Conservation (phyloP, 2,329 filamentous ascomycete genomes). For the Arthrobotrys sinensis region DNA sequence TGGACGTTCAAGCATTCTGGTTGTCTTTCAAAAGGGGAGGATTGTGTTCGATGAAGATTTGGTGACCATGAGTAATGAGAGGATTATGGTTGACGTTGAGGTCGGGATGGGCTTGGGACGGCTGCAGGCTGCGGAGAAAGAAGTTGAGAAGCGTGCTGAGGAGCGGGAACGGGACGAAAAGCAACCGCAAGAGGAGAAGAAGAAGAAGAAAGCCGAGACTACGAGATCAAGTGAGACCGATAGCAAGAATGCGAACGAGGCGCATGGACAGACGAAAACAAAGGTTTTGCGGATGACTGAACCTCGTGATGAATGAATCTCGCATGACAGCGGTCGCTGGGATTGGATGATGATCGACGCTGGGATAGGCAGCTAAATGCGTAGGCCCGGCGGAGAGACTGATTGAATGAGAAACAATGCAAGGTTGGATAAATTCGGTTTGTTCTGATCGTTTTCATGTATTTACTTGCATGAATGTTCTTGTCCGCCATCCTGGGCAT, state of each 20-base stretch:
- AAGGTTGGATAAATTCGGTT: no score
- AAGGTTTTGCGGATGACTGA: background rate
- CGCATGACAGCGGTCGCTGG: background rate
- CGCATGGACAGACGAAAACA: background rate
- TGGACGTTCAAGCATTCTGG: conserved; percentile 68
- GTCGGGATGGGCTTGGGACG: conserved; percentile 67
- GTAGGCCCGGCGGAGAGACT: no score
- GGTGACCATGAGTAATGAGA: conserved; percentile 65
- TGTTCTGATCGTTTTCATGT: no score
- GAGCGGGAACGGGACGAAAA: no score
- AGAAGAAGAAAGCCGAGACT: background rate
- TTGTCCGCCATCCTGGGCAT: no score
- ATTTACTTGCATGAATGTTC: no score
- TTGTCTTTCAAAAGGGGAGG: conserved; percentile 67
- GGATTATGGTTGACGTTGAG: conserved; percentile 67
- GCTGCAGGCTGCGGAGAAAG: conserved; percentile 15
- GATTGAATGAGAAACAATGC: no score
- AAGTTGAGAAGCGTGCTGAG: background rate
- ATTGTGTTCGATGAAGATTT: conserved; percentile 68
- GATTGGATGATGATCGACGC: background rate
- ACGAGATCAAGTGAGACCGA: background rate
- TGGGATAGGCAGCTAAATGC: no score
- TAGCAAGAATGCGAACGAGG: background rate
- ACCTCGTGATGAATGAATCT: background rate
- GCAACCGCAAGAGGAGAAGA: background rate